Conservation (phyloP, 371 early-diverging fungal species). For the Actinomortierella wolfii region DNA sequence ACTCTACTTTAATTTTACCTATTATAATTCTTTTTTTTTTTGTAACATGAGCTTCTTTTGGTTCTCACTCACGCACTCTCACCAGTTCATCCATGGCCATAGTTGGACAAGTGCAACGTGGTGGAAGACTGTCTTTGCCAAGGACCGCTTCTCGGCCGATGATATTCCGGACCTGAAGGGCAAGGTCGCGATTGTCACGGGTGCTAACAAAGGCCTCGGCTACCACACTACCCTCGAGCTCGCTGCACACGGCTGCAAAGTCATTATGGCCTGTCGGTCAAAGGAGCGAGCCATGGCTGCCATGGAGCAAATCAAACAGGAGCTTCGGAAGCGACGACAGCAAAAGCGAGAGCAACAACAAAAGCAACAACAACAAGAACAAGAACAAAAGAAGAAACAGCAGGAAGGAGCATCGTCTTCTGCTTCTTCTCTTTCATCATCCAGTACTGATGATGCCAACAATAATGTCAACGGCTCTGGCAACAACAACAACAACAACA, state of each 20-base stretch:
- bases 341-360: too few relatives aligned
- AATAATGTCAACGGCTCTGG: too few relatives aligned
- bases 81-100: too few relatives aligned
- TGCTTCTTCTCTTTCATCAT: too few relatives aligned
- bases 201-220: conserved; percentile 75
- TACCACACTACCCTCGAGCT: conserved; percentile 60
- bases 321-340: conserved; percentile 30
- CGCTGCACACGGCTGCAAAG: conserved; percentile 53
- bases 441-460: too few relatives aligned
- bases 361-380: conserved; percentile 3
- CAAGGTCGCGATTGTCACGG: conserved; percentile 75
- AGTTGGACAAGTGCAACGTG: too few relatives aligned
- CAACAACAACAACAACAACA: conserved; percentile 3
- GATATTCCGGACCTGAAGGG: conserved; percentile 68
- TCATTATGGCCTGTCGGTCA: conserved; percentile 68
- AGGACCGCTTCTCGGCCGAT: conserved; percentile 33
- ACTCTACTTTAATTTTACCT: too few relatives aligned
- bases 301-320: conserved; percentile 56
- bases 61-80: too few relatives aligned
- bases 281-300: conserved; percentile 50
- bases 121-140: too few relatives aligned
- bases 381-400: too few relatives aligned
- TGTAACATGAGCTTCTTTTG: too few relatives aligned
- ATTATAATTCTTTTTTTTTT: too few relatives aligned
- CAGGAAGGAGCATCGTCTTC: conserved; percentile 2